Evolutionary conservation across 768 basidiomycete genomes (phyloP).

Genomic region (Suillus placidus): DNA sequence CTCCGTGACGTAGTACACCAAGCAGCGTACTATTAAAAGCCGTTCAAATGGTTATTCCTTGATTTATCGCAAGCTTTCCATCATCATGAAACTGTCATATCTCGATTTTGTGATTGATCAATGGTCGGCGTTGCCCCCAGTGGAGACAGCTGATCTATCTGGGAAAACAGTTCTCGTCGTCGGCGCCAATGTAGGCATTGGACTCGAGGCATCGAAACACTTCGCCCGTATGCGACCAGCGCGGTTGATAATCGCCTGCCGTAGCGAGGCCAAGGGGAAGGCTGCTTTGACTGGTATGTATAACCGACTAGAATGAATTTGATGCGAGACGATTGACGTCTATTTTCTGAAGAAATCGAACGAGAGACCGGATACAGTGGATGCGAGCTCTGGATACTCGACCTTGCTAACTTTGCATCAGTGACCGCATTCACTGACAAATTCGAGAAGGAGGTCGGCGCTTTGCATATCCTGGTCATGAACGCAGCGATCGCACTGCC

Average conservation of each 20-base stretch:
- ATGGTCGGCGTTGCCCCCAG: slow-evolving; percentile 21
- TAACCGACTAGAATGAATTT: background rate
- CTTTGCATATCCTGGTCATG: slow-evolving; percentile 46
- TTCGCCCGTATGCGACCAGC: slow-evolving; percentile 34
- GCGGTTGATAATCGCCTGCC: slow-evolving; percentile 32
- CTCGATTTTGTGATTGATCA: slow-evolving; percentile 17
- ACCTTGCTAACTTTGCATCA: slow-evolving; percentile 44
- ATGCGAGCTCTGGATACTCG: slow-evolving; percentile 44
- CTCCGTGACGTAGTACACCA: background rate
- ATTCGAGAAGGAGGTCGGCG: slow-evolving; percentile 19
- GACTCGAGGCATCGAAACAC: slow-evolving; percentile 35
- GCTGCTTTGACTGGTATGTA: slow-evolving; percentile 25
- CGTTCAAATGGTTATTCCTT: background rate
- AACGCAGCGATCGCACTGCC: slow-evolving; percentile 38
- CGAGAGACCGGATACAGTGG: slow-evolving; percentile 30
- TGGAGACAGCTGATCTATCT: slow-evolving; percentile 24
- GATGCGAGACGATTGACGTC: background rate
- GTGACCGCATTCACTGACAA: slow-evolving; percentile 41
- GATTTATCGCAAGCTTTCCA: background rate
- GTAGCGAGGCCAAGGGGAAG: slow-evolving; percentile 28
- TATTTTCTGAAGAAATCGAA: slow-evolving; percentile 23
- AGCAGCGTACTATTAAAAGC: background rate
- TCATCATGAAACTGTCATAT: slow-evolving; percentile 16
- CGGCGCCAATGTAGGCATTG: slow-evolving; percentile 37
- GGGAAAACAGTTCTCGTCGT: slow-evolving; percentile 36